Base-by-base conservation (phyloP, 2,329 filamentous ascomycete genomes). In the Incumbomyces lentus region DNA sequence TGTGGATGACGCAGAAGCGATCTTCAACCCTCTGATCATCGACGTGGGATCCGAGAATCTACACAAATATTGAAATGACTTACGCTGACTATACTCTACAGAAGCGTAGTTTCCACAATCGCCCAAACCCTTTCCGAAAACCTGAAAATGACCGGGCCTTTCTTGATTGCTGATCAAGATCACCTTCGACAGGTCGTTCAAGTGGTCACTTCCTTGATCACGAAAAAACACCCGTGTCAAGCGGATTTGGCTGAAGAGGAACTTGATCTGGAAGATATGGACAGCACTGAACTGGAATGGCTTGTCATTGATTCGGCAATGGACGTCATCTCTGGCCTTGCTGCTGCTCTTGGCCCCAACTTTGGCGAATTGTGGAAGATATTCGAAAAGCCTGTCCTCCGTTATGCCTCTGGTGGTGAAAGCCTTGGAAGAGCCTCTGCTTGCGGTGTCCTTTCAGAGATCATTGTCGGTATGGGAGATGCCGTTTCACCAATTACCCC, bases 231-330 rank as follows among this genome's bases (percentile, higher is more conserved):
- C 69, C 82, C 86, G 47, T 95, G 87, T 72, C 92, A 98, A 68
- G 79, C 90, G 60, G 90, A 95, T 61, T 78, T 93, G 17, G 86
- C 84, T 38, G 82, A 86, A 51, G 84, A 86, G 47, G 88, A 90
- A 57, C 78, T 83, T 52, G 75, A 79, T 47, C 80, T 81, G n/a
- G 72, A 81, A 8, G 79, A 84, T 47, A 72, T 79, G 41, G 90
- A 88, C 62, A 84, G 84, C 26, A 94, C 90, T 2, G 92, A 98
- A 69, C 95, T 94, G 60, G 92, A 96, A 71, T 96, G 92, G 92
- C 78, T 95, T 14, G 83, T 95, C 43, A 84, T 96, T 46, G 92
- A 98, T 69, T 95, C 88, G 8, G 89, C 87, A 31, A 78, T 96
- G 46, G 92, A 96, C 55, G 87, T 94, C 39, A 74, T 95, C 42